Evolutionary conservation across 176 grass and related monocot species (phyloP).

Genomic region (Aegilops tauschii): DNA sequence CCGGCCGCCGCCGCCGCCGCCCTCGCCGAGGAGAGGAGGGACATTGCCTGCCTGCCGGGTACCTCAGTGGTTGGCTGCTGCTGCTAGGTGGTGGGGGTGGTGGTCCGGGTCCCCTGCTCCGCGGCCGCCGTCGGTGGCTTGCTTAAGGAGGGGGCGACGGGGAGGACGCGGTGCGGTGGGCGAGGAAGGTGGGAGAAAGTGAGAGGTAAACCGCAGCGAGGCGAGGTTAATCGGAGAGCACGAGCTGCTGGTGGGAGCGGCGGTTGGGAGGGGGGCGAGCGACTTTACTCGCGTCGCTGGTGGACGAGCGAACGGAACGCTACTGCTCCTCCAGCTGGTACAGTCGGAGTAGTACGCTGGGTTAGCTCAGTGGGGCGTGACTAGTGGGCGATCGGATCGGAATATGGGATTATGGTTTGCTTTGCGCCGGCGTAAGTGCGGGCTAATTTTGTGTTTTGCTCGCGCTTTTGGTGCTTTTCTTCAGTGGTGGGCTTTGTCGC

Average conservation of each 20-base stretch:
- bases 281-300: too few species aligned
- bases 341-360: too few species aligned
- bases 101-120: not conserved
- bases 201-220: slow-evolving; percentile 56
- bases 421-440: too few species aligned
- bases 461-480: not conserved
- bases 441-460: not conserved
- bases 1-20: not conserved
- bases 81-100: not conserved
- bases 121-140: not conserved
- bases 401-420: too few species aligned
- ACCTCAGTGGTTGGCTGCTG: not conserved
- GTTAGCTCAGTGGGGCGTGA: not conserved
- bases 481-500: not conserved
- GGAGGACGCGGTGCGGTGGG: slow-evolving; percentile 20
- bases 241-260: not conserved
- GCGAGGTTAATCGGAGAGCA: not conserved
- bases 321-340: too few species aligned
- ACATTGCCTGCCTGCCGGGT: slow-evolving; percentile 26
- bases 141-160: slow-evolving; percentile 46
- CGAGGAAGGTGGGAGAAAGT: slow-evolving; percentile 59
- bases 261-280: too few species aligned
- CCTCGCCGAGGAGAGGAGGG: not conserved
- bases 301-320: too few species aligned
- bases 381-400: not conserved